A percentile compares a stretch with the other conserved stretches of the same genome.
Evolutionary conservation across 768 basidiomycete genomes (phyloP).

Genomic region (Pulveroboletus sp.): DNA sequence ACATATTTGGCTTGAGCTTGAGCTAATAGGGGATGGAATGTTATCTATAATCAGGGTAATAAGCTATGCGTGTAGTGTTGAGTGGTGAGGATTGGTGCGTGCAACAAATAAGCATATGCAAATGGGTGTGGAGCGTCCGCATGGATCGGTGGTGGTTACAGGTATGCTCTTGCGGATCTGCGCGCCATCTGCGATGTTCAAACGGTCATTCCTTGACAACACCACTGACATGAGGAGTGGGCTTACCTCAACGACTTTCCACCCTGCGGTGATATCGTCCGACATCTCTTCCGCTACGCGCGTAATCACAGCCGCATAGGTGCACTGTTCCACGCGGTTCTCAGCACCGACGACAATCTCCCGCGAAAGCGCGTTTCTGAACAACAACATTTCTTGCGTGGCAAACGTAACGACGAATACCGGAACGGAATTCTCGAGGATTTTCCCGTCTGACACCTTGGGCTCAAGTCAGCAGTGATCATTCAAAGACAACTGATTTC

Average conservation of each 20-base stretch:
- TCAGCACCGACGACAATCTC: slow-evolving; percentile 86
- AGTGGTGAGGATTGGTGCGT: slow-evolving; percentile 29
- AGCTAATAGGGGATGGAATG: slow-evolving; percentile 10
- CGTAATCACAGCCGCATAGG: slow-evolving; percentile 89
- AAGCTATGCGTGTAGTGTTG: slow-evolving; percentile 29
- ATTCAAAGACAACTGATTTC: slow-evolving; percentile 25
- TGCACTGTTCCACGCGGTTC: slow-evolving; percentile 88
- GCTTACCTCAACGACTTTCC: slow-evolving; percentile 93
- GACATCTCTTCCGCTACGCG: slow-evolving; percentile 82
- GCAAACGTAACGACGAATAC: slow-evolving; percentile 89
- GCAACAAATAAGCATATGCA: slow-evolving; percentile 17
- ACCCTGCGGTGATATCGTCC: slow-evolving; percentile 93
- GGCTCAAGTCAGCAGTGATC: slow-evolving; percentile 2
- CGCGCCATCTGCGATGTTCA: slow-evolving; percentile 44
- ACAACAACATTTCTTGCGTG: slow-evolving; percentile 90
- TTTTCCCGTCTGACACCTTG: slow-evolving; percentile 80
- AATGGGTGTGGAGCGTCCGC: slow-evolving; percentile 1
- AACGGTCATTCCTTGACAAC: not conserved
- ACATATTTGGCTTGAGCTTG: not conserved
- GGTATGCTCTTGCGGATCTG: slow-evolving; percentile 47
- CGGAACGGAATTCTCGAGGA: slow-evolving; percentile 86
- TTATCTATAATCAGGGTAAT: slow-evolving; percentile 24
- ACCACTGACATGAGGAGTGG: not conserved
- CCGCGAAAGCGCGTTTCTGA: slow-evolving; percentile 85
- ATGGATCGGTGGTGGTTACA: slow-evolving; percentile 26